These are phyloP conservation scores for Ilyonectria destructans DNA, from an alignment of 2,329 filamentous ascomycete genomes.

Conservation along the genomic window DNA sequence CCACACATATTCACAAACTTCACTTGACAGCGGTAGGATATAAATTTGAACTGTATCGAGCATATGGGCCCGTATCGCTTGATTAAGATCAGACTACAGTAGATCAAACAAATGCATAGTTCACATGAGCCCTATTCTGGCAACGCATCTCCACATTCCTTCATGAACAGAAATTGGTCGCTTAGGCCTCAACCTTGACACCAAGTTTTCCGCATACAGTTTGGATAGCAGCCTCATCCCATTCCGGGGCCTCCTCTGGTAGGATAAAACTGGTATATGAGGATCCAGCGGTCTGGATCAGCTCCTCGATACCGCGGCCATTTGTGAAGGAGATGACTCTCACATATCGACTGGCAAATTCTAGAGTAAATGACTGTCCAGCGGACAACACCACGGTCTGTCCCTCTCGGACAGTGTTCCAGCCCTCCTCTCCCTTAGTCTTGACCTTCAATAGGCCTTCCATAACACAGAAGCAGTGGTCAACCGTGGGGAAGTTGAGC, in stretches of 20 bases:
- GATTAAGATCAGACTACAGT: not conserved
- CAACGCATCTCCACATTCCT: not conserved
- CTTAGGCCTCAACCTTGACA: slow-evolving; percentile 9
- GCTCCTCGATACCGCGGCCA: slow-evolving; percentile 64
- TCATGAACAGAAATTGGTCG: not conserved
- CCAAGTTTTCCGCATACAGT: slow-evolving; percentile 13
- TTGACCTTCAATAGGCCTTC: slow-evolving; percentile 63
- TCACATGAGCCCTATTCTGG: not conserved
- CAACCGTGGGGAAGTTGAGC: slow-evolving; percentile 63
- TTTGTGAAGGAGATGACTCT: slow-evolving; percentile 65
- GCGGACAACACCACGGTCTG: slow-evolving; percentile 66
- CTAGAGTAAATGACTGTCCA: slow-evolving; percentile 62
- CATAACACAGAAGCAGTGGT: slow-evolving; percentile 67
- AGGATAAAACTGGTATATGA: slow-evolving; percentile 55
- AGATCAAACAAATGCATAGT: not conserved
- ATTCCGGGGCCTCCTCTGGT: slow-evolving; percentile 51
- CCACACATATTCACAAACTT: too few relatives aligned
- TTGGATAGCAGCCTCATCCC: slow-evolving; percentile 17
- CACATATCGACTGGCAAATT: slow-evolving; percentile 63
- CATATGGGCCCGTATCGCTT: too few relatives aligned
- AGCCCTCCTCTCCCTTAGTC: slow-evolving; percentile 49
- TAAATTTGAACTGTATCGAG: too few relatives aligned
- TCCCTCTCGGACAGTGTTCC: slow-evolving; percentile 55
- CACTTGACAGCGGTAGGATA: too few relatives aligned
- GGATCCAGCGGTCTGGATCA: slow-evolving; percentile 59